Base-by-base conservation (phyloP, 148 eudicot species). In the Nepenthes gracilis region DNA sequence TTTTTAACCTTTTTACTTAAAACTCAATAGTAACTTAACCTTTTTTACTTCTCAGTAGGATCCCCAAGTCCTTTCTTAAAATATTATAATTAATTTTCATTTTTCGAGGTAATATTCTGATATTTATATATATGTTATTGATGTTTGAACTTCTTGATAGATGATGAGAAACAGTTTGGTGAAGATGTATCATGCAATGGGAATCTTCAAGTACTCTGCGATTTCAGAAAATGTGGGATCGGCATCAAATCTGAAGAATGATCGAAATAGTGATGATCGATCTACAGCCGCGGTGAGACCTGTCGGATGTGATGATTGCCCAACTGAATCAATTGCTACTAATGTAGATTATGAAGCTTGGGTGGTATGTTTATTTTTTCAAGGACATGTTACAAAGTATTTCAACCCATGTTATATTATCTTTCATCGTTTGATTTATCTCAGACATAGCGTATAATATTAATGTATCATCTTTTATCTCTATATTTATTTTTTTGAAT, bases 221-320 rank as follows among this genome's bases (percentile, higher is more conserved):
- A 63, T 40, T 43, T 64, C 57, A 23, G 57, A 59, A 14, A 53
- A 12, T 11, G 13, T 12, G 0, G 74, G 62, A 33, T 36, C 60
- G 37, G 37, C 66, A n/a, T 47, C 73, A 36, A 61, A 38, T 54
- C 35, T 33, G 32, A 62, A 57, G 63, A 69, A 36, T 51, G 79
- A 71, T 37, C 36, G 40, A 66, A 67, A 47, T 34, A 58, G 57
- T 45, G 60, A 59, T 45, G 68, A 70, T 58, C 73, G 73, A 4
- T 60, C 74, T 59, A 64, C 74, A 12, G 68, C 74, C 23, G 36
- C 58, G 52, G 81, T 77, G 52, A 66, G 59, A 43, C 81, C 81
- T 2, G 74, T 73, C 40, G 77, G 74, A 12, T 66, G 74, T 72
- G 74, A 69, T 43, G 47, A 54, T 54, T 43, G 54, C 60, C 35